Base-by-base conservation (phyloP, 2,329 filamentous ascomycete genomes). In the Apiospora koreana region DNA sequence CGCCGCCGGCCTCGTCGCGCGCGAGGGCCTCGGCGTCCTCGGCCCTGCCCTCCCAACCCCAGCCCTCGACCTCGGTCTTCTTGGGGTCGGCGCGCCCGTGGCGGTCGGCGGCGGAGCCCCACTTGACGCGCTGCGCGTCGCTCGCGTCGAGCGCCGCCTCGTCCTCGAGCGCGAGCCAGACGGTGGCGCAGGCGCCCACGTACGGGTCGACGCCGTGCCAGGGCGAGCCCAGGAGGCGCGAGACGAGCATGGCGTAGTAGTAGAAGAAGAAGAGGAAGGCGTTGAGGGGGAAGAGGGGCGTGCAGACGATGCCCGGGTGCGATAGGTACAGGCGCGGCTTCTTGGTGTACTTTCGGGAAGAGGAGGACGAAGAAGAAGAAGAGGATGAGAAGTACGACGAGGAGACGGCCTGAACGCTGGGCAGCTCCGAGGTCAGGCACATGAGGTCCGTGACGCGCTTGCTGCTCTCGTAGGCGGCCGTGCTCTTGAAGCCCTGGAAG, bases 371-470 rank as follows among this genome's bases (percentile, higher is more conserved):
- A n/a, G 74, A 73, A 10, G 46, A 28, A 0, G 50, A 62, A 21
- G 54, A 62, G 14, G 78, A 71, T 2, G 83, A 81, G 69, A 93
- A 86, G 79, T 90, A 95, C 0, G 82, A 79, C 5, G 83, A 79
- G 2, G 91, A 86, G 78, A 86, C 87, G 0, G 88, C 85, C 2
- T 83, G 81, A 0, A 91, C 88, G 18, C 89, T 86, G 0, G 93
- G 91, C 1, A 95, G 85, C 28, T 88, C 84, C 14, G 88, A 88
- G 0, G 94, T 95, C 31, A 98, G 83, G n/a, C 89, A 87, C 71
- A 98, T 84, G 21, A 97, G 76, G 79, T 99, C 96, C 1, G 93
- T 97, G 25, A 98, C 84, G 28, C 94, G 91, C 83, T 99, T 98
- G 70, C 91, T 91, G 72, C 90, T 91, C 81, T 98, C 95, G 83